Evolutionary conservation across 1,284 basidiomycete genomes (phyloP), one percentile per base, ranked within the genome.

Genomic region (Takashimella tepidaria): DNA sequence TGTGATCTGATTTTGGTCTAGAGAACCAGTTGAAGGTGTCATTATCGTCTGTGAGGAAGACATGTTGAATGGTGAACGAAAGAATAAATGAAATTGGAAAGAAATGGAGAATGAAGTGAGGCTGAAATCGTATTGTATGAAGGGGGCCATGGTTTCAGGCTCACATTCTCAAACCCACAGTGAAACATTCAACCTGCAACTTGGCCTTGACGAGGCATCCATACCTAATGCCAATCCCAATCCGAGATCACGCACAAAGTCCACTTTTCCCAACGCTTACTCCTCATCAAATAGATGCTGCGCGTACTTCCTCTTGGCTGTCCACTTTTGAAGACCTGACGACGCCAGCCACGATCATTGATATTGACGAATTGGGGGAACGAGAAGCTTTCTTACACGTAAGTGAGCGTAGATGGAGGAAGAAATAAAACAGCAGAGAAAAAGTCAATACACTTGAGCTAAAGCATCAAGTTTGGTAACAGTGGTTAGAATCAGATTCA

Each of bases 291-390:
- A 13, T 23, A 51, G 79, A 89, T 48, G 79, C 83, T 1, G 89
- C 89, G 64, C 87, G 91, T 58, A 91, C 92, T 66, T 91, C 89
- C 2, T 81, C 83, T 2, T 97, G 93, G 93, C 92, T 92, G 67
- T 83, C 88, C 1, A 73, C 70, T 5, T 93, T 92, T 70, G 79
- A 84, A 21, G 77, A 78, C 19, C 68, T 84, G 42, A 87, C 84
- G 41, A 86, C 91, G 58, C 88, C 85, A 67, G 87, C 89, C 1
- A 88, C 83, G 1, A 76, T 95, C 51, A 83, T 97, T 59, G 82
- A 82, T 46, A 84, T 88, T 10, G 89, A 93, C 63, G 83, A 87
- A 6, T 80, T 96, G 6, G 85, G 88, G 56, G 79, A 96, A 12
- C 89, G 90, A 1, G 82, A 86, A 53, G 91, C 89, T 22, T 87